These are phyloP conservation scores for Cubamyces sp. DNA, from an alignment of 768 basidiomycete genomes.

Conservation along the genomic window DNA sequence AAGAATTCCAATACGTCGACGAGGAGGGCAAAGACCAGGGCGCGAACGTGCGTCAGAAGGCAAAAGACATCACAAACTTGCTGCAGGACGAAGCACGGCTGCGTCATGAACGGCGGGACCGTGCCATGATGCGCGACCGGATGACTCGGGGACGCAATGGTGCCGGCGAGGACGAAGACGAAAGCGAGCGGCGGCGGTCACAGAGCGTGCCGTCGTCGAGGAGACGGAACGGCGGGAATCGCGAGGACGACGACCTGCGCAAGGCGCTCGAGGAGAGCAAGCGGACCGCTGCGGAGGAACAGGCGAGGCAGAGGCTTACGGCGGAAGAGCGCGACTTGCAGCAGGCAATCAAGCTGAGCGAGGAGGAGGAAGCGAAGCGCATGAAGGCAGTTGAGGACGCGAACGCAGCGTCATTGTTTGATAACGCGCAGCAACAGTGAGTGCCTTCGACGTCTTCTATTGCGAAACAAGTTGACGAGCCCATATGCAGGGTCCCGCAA, in stretches of 20 bases:
- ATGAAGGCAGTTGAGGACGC: conserved; percentile 71
- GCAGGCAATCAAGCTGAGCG: conserved; percentile 80
- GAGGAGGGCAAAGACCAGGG: conserved; percentile 97
- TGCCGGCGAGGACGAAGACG: conserved; percentile 40
- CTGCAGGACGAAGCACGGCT: conserved; percentile 85
- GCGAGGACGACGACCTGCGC: conserved; percentile 83
- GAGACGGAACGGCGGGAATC: conserved; percentile 32
- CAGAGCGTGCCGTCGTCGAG: conserved; percentile 32
- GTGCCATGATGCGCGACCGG: conserved; percentile 93
- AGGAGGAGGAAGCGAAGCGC: conserved; percentile 87
- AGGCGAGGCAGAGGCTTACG: conserved; percentile 46
- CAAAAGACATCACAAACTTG: conserved; percentile 97
- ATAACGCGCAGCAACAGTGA: conserved; percentile 82
- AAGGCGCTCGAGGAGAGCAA: conserved; percentile 92
- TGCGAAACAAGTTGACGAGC: conserved; percentile 12
- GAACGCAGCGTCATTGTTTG: conserved; percentile 79
- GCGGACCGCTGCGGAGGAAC: conserved; percentile 69
- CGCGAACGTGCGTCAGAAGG: conserved; percentile 96
- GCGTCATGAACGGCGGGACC: conserved; percentile 78
- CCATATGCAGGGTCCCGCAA: conserved; percentile 21
- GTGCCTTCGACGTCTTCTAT: conserved; percentile 32
- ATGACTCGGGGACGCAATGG: conserved; percentile 72
- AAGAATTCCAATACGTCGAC: conserved; percentile 97
- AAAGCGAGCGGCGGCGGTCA: conserved; percentile 52
- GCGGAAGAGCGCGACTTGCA: conserved; percentile 85